These are phyloP conservation scores for Oxalis stricta DNA, from an alignment of 441 rosid genomes.

Conservation along the genomic window DNA sequence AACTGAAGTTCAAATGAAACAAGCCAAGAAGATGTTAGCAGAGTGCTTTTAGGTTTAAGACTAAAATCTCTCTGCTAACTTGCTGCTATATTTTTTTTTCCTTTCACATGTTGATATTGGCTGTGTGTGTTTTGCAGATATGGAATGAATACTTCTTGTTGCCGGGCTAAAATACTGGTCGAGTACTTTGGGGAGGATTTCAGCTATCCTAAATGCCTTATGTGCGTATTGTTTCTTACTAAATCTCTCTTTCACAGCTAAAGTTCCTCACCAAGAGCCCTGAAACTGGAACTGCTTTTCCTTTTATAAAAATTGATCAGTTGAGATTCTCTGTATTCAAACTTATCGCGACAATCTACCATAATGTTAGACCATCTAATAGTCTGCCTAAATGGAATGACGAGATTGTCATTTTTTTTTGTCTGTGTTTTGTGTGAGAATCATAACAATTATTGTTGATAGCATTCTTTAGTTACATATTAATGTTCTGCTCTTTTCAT, in stretches of 20 bases:
- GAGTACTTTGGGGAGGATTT: slow-evolving; percentile 84
- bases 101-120: slow-evolving; percentile 1
- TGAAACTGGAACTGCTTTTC: neutral
- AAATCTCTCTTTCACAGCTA: neutral
- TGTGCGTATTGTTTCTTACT: slow-evolving; percentile 25
- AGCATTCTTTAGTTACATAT: no score
- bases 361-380: neutral
- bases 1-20: slow-evolving; percentile 56
- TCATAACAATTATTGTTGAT: no score
- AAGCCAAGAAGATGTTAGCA: slow-evolving; percentile 67
- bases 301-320: no score
- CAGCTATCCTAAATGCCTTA: slow-evolving; percentile 38
- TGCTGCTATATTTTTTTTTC: neutral
- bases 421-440: no score
- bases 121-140: slow-evolving; percentile 38
- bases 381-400: neutral
- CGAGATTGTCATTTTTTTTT: neutral
- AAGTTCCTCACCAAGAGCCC: neutral
- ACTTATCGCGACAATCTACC: neutral
- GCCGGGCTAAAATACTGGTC: slow-evolving; percentile 73
- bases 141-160: slow-evolving; percentile 71
- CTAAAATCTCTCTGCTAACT: neutral
- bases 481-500: no score
- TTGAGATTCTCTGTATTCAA: neutral
- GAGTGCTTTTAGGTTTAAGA: slow-evolving; percentile 63